These are phyloP conservation scores for Venturia asperata DNA, from an alignment of 2,329 filamentous ascomycete species.

Conservation along the genomic window DNA sequence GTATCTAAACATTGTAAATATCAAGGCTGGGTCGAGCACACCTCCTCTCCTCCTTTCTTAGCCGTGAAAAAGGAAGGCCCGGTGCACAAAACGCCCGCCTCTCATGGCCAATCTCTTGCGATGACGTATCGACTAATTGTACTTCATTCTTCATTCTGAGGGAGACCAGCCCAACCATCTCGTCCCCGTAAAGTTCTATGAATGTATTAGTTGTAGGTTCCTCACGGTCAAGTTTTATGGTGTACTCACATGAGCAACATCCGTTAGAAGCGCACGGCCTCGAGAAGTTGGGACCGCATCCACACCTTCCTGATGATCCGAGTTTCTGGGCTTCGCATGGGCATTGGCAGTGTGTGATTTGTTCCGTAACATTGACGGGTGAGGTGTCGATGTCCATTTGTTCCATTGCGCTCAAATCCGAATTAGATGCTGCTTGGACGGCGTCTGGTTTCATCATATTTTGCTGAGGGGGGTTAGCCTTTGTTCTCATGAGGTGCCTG, in stretches of 20 bases:
- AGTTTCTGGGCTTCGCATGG: background rate
- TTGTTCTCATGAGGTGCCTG: background rate
- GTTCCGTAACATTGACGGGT: background rate
- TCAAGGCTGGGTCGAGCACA: too few species aligned
- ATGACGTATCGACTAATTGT: too few species aligned
- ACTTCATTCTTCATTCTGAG: too few species aligned
- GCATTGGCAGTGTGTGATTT: background rate
- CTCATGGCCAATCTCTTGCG: too few species aligned
- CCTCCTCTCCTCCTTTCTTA: too few species aligned
- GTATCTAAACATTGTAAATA: background rate
- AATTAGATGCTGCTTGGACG: background rate
- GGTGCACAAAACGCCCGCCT: too few species aligned
- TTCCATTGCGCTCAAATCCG: background rate
- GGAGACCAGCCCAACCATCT: too few species aligned
- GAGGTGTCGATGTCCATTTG: background rate
- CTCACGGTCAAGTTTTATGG: background rate
- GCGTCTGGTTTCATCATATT: constrained; percentile 6
- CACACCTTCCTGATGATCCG: background rate
- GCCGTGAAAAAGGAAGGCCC: too few species aligned
- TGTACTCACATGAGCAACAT: background rate
- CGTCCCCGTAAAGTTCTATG: too few species aligned
- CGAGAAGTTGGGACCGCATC: background rate
- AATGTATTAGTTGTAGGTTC: background rate
- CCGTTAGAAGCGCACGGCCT: background rate
- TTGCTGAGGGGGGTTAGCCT: background rate